Conservation (phyloP, 306 rosid genomes). For the Dicorynia guianensis region DNA sequence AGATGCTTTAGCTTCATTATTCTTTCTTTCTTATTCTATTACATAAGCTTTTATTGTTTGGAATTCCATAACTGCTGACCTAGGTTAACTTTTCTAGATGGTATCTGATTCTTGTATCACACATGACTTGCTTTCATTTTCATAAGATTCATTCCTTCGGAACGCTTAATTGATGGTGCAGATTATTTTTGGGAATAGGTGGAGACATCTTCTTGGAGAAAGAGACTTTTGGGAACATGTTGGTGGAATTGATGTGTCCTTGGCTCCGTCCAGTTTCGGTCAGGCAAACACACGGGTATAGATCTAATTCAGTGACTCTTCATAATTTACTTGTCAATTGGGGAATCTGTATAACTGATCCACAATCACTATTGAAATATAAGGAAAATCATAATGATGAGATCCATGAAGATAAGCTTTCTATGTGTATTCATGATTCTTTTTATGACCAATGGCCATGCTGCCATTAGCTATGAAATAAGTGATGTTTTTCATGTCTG, state of each 20-base stretch:
- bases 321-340: too few species aligned
- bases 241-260: conserved; percentile 66
- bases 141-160: conserved; percentile 25
- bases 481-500: too few species aligned
- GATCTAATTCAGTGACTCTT: too few species aligned
- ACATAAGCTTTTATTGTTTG: conserved; percentile 20
- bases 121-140: conserved; percentile 20
- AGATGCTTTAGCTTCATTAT: conserved; percentile 30
- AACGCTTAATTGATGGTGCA: conserved; percentile 55
- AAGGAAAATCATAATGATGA: too few species aligned
- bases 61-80: conserved; percentile 20
- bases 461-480: too few species aligned
- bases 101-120: conserved; percentile 25
- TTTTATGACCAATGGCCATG: too few species aligned
- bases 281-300: too few species aligned
- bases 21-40: conserved; percentile 19
- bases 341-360: too few species aligned
- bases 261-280: too few species aligned
- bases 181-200: conserved; percentile 95
- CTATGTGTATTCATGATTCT: too few species aligned
- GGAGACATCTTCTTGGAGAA: conserved; percentile 95
- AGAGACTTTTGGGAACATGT: conserved; percentile 95
- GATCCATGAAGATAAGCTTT: too few species aligned
- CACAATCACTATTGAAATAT: too few species aligned
- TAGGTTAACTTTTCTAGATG: conserved; percentile 11